Evolutionary conservation across 345 rosid genomes (phyloP), one percentile per base, ranked within the genome.

Genomic region (Lenwebbia sp.): DNA sequence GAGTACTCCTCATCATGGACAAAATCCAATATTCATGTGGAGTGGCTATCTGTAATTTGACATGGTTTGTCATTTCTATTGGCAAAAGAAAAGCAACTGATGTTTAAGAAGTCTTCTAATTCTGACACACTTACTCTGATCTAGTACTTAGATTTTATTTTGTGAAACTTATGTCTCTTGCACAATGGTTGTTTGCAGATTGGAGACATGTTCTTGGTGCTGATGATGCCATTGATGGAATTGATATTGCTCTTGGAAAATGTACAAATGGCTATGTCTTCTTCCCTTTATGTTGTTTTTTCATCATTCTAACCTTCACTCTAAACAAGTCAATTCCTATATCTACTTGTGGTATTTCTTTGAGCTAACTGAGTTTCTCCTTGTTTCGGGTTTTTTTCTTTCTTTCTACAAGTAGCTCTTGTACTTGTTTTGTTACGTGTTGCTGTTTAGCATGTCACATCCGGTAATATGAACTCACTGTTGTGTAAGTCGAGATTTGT

Each of bases 141-240:
- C 25, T 70, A 9, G 47, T 70, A 33, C 44, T 70, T 70, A 9
- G 47, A 70, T 17, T 50, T 51, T 65, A 33, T 56, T 86, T 81
- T 56, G 37, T 81, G 53, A 44, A n/a, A 53, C 47, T 54, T n/a
- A 30, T 22, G 8, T 85, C 52, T 50, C 47, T 52, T 83, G 54
- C 55, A 4, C 30, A 7, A 83, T 82, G n/a, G 47, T 58, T 75
- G 12, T 85, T 3, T 92, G 91, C 91, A 97, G 99, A 96, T 93
- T 97, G 99, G 98, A 91, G 99, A 85, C 98, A 91, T 90, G 95
- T 96, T 87, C 96, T 96, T 26, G 96, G 98, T 54, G 81, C 91
- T 82, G 91, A 89, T 87, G 99, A 95, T 85, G 92, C 65, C 70
- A 89, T 97, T 41, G 93, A 95, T 88, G 98, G 92, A 85, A 93